A percentile compares a stretch with the other conserved stretches of the same genome.
These are phyloP conservation scores for Aspergillus novoparasiticus DNA, from an alignment of 2,329 filamentous ascomycete species.

Conservation along the genomic window DNA sequence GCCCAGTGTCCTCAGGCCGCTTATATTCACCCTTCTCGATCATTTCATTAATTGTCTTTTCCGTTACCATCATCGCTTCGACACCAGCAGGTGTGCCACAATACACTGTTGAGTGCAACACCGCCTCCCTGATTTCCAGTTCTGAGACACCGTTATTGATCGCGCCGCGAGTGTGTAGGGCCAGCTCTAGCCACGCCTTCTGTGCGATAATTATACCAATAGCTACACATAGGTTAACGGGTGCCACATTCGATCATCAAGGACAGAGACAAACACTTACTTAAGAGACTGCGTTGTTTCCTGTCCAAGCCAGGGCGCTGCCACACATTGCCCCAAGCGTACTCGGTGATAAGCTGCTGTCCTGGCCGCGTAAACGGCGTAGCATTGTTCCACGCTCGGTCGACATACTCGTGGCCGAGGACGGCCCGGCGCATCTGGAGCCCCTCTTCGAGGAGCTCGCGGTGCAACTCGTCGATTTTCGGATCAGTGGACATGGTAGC, in stretches of 20 bases:
- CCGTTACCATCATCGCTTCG: constrained; percentile 57
- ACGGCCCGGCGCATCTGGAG: constrained; percentile 14
- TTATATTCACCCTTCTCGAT: constrained; percentile 45
- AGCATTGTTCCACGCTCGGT: constrained; percentile 22
- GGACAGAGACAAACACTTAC: not conserved
- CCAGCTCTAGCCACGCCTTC: constrained; percentile 54
- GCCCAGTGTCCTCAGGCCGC: constrained; percentile 6
- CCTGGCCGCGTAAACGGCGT: constrained; percentile 25
- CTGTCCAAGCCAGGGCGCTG: constrained; percentile 11
- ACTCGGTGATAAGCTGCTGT: constrained; percentile 23
- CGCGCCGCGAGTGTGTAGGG: constrained; percentile 63
- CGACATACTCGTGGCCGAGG: constrained; percentile 17
- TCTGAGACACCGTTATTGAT: constrained; percentile 65
- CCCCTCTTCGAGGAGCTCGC: constrained; percentile 3
- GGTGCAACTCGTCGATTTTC: not conserved
- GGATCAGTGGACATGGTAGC: not conserved
- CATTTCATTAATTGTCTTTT: constrained; percentile 56
- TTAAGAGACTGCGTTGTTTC: constrained; percentile 12
- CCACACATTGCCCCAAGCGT: constrained; percentile 15
- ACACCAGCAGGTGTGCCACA: constrained; percentile 59
- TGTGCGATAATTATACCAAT: constrained; percentile 13
- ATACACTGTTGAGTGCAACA: constrained; percentile 54
- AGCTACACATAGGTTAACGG: not conserved
- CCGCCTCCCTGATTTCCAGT: constrained; percentile 64
- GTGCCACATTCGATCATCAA: not conserved